phyloP scores from a whole-genome alignment of 1,284 basidiomycete species.

The Apiotrichum brassicae region DNA sequence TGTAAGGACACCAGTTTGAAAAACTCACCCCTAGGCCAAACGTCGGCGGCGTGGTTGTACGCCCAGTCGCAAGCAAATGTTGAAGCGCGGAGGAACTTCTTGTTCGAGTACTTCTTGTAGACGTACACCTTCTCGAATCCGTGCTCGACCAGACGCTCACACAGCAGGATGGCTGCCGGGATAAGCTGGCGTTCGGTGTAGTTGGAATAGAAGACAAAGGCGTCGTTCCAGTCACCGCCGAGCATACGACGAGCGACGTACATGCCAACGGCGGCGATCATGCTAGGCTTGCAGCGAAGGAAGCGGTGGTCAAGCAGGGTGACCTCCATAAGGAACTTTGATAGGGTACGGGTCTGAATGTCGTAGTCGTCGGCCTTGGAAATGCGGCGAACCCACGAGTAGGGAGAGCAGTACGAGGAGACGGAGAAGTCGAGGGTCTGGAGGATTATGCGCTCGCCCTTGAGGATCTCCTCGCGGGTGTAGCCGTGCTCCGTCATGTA shows the following conservation, averaged over 20 bases:
- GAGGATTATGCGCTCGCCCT: constrained; percentile 93
- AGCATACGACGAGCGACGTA: constrained; percentile 88
- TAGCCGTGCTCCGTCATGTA: constrained; percentile 96
- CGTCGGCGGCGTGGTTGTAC: constrained; percentile 25
- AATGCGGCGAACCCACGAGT: constrained; percentile 98
- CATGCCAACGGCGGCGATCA: constrained; percentile 97
- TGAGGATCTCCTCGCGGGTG: constrained; percentile 89
- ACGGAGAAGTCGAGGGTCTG: constrained; percentile 87
- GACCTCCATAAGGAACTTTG: constrained; percentile 97
- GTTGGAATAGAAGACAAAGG: constrained; percentile 89
- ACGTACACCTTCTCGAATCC: constrained; percentile 81
- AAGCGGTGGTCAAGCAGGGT: constrained; percentile 91
- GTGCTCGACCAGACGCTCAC: constrained; percentile 75
- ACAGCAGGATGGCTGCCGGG: constrained; percentile 72
- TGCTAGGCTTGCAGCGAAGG: constrained; percentile 84
- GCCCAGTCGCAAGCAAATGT: constrained; percentile 54
- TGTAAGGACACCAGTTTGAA: background rate
- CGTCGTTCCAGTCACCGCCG: constrained; percentile 83
- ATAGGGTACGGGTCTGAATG: constrained; percentile 91
- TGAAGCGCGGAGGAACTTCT: constrained; percentile 84
- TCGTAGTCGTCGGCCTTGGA: constrained; percentile 99
- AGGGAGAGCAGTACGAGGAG: constrained; percentile 97
- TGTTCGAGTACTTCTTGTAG: constrained; percentile 94
- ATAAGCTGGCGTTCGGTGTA: constrained; percentile 85
- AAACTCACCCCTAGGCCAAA: constrained; percentile 10